These are phyloP conservation scores for Corylus avellana DNA, from an alignment of 306 rosid genomes.

Conservation along the genomic window DNA sequence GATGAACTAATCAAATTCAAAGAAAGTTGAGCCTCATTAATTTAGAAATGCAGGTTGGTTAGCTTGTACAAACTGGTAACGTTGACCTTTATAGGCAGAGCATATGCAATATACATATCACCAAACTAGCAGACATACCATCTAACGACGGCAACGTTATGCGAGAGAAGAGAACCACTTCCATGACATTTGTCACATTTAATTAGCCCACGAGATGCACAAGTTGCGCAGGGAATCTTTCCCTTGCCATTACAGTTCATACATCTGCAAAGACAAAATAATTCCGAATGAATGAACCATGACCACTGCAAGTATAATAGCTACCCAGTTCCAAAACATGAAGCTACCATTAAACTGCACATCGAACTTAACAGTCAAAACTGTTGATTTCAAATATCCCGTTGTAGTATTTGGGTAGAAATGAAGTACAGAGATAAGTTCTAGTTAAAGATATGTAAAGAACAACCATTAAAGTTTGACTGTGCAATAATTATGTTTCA, in stretches of 20 bases:
- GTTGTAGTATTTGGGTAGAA: background rate
- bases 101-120: conserved; percentile 9
- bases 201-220: conserved; percentile 83
- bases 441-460: conserved; percentile 1
- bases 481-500: background rate
- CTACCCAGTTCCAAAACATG: conserved; percentile 3
- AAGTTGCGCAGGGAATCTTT: conserved; percentile 73
- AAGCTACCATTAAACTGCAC: conserved; percentile 11
- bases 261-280: conserved; percentile 65
- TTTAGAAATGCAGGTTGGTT: background rate
- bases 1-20: conserved; percentile 1
- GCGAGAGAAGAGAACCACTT: conserved; percentile 73
- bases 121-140: conserved; percentile 53
- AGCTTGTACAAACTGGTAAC: background rate
- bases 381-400: conserved; percentile 4
- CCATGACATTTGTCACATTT: conserved; percentile 67
- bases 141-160: conserved; percentile 59
- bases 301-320: conserved; percentile 5
- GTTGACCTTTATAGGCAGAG: background rate
- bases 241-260: conserved; percentile 81
- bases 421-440: background rate
- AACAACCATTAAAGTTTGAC: conserved; percentile 3
- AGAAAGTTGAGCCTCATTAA: conserved; percentile 3
- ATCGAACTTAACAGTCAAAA: conserved; percentile 20
- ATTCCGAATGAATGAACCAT: conserved; percentile 13